Base-by-base conservation (phyloP, 768 basidiomycete genomes). In the Collybia sordida region DNA sequence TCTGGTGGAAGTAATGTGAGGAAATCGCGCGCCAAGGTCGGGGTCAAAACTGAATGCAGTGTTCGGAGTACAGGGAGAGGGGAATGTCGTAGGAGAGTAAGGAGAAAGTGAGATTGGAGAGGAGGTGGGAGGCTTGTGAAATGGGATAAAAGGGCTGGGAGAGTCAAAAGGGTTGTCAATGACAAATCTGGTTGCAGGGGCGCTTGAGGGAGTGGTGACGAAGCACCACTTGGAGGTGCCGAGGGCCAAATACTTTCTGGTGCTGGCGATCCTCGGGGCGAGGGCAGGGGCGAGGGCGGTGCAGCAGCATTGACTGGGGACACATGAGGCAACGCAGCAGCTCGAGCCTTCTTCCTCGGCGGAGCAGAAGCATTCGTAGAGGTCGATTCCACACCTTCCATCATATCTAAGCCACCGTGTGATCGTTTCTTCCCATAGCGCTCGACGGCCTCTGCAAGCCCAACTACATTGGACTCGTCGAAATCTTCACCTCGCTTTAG, bases 21-120 rank as follows among this genome's bases (percentile, higher is more conserved):
- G 66, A 98, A 99, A 69, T 99, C 97, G 58, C 95, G 88, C 18
- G 93, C 92, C 23, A 98, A 76, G 2, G 93, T 93, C 21, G 90
- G 92, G 0, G 89, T 86, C 58, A 98, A 77, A 59, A 98, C 89
- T 28, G 88, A 85, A 61, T 95, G 88, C 14, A 98, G 70, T 1
- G 89, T 90, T 45, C 96, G 88, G 22, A 99, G 78, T 31, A 98
- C 96, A 3, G 93, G 86, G 17, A 96, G 81, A 2, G 94, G 86
- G 4, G 94, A 93, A 59, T 95, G 92, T 52, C 93, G 88, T 25
- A 99, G 75, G 50, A 98, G 83, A 21, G 93, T 93, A 59, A 98
- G 84, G 47, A 98, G 82, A 60, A 97, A 84, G 66, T 98, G 94
- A 4, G 93, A 93, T 71, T 98, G 96, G 11, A 98, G 73, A 6